These are phyloP conservation scores for Amaranthus palmeri DNA, from an alignment of 148 eudicot species.

Conservation along the genomic window DNA sequence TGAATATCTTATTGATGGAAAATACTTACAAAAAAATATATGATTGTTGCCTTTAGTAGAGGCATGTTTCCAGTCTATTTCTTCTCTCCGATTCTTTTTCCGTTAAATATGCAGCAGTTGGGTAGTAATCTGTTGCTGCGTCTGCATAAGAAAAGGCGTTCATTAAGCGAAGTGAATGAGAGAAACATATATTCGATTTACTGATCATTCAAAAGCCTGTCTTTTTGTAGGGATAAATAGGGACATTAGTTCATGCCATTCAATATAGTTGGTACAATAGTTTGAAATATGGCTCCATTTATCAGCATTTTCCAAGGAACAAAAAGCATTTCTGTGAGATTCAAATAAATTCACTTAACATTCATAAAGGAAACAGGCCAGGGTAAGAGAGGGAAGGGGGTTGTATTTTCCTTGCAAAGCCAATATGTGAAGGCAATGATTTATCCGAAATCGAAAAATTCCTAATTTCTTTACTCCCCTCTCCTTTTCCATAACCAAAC, in stretches of 20 bases:
- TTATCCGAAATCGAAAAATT: background rate
- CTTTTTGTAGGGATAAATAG: background rate
- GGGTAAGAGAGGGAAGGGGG: background rate
- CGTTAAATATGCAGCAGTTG: conserved; percentile 36
- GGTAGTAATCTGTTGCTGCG: conserved; percentile 32
- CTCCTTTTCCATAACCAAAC: background rate
- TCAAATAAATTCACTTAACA: background rate
- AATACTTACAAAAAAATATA: conserved; percentile 22
- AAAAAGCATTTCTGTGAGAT: background rate
- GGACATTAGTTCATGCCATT: background rate
- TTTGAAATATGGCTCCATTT: background rate
- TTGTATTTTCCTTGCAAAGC: background rate
- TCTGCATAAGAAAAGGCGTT: conserved; percentile 15
- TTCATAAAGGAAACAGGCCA: background rate
- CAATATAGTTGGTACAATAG: background rate
- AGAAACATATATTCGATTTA: background rate
- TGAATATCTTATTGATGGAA: background rate
- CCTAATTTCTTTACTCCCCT: background rate
- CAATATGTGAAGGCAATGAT: background rate
- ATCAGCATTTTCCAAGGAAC: background rate
- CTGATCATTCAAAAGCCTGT: background rate
- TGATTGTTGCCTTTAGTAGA: background rate
- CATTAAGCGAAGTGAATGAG: background rate
- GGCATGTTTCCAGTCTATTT: conserved; percentile 15
- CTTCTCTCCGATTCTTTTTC: conserved; percentile 32